These are phyloP conservation scores for Penicillium tannophilum DNA, from an alignment of 495 filamentous ascomycete species.

Conservation along the genomic window DNA sequence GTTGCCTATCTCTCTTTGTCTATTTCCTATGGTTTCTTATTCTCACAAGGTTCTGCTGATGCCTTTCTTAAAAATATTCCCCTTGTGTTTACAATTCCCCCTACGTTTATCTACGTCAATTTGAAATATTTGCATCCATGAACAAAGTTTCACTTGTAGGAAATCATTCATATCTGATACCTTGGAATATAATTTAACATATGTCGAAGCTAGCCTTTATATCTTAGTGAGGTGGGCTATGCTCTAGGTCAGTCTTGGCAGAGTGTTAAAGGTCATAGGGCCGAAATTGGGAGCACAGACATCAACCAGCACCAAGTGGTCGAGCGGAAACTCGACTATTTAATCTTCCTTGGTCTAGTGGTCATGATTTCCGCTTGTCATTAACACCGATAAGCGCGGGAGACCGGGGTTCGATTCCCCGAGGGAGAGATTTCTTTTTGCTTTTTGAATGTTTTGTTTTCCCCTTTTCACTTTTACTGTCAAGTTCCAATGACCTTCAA, in stretches of 20 bases:
- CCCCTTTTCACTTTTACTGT: background rate
- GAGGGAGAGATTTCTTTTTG: conserved; percentile 44
- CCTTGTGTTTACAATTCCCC: background rate
- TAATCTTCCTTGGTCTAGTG: conserved; percentile 45
- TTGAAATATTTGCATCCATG: background rate
- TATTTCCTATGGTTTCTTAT: background rate
- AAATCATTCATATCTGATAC: no score
- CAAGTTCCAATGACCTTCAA: background rate
- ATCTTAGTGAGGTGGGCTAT: no score
- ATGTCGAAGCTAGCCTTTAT: no score
- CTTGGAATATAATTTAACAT: no score
- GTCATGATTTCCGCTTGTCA: conserved; percentile 59
- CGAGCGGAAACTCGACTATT: conserved; percentile 30
- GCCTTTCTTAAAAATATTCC: background rate
- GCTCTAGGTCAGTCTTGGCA: background rate
- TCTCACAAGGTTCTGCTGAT: no score
- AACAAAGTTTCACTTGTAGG: no score
- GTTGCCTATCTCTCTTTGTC: background rate
- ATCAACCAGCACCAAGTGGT: conserved; percentile 28
- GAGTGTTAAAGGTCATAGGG: background rate
- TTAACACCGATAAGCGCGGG: conserved; percentile 43
- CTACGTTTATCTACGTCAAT: background rate
- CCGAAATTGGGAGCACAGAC: background rate
- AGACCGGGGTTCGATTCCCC: conserved; percentile 59
- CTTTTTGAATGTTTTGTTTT: background rate